Conservation (phyloP, 768 basidiomycete genomes). For the Termitomyces sp. region DNA sequence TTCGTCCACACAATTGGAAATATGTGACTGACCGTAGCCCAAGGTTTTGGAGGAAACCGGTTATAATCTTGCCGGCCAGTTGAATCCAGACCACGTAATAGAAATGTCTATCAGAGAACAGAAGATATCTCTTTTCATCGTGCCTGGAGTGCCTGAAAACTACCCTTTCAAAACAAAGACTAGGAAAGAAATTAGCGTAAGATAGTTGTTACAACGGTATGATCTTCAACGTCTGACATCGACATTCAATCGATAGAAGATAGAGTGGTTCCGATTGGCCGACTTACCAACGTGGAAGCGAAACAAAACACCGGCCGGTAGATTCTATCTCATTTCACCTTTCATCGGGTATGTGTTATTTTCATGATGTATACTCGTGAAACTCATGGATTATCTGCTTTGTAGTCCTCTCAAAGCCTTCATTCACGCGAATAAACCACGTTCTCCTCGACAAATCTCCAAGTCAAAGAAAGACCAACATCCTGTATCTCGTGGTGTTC, state of each 20-base stretch:
- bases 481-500: not conserved
- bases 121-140: conserved; percentile 85
- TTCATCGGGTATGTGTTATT: conserved; percentile 69
- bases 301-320: conserved; percentile 61
- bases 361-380: not conserved
- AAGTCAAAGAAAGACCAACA: conserved; percentile 20
- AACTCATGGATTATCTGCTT: conserved; percentile 6
- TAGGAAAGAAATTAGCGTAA: conserved; percentile 95
- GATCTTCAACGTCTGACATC: conserved; percentile 13
- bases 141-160: conserved; percentile 83
- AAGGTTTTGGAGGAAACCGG: conserved; percentile 98
- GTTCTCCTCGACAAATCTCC: conserved; percentile 33
- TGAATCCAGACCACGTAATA: conserved; percentile 66
- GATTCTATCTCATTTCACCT: conserved; percentile 93
- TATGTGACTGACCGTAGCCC: conserved; percentile 2
- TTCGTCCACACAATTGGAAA: conserved; percentile 15
- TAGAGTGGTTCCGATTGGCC: conserved; percentile 88
- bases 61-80: conserved; percentile 73
- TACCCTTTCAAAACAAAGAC: conserved; percentile 91
- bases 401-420: conserved; percentile 60
- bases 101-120: conserved; percentile 88
- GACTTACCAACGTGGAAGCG: conserved; percentile 94
- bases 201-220: conserved; percentile 16
- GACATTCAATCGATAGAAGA: conserved; percentile 54
- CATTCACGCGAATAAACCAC: conserved; percentile 59